Evolutionary conservation across 2,329 filamentous ascomycete genomes (phyloP).

Genomic region (Akanthomyces muscarius): DNA sequence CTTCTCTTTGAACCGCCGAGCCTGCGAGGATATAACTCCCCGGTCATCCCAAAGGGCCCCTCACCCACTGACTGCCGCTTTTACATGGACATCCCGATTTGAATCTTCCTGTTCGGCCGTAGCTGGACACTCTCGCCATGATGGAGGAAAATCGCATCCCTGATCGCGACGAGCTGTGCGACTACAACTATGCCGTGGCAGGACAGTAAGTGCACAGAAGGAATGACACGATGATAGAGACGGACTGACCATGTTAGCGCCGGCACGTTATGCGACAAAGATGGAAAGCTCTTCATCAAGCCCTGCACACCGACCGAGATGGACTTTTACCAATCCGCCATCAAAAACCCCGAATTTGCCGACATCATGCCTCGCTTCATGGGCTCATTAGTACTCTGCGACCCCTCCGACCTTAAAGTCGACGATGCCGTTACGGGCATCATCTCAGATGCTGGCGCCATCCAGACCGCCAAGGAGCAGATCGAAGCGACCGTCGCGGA

Average conservation of each 20-base stretch:
- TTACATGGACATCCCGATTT: not conserved
- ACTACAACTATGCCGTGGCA: constrained; percentile 73
- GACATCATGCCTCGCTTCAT: constrained; percentile 81
- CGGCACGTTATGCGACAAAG: constrained; percentile 78
- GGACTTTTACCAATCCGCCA: constrained; percentile 78
- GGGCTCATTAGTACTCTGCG: constrained; percentile 70
- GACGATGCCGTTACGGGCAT: constrained; percentile 45
- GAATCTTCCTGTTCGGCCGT: not conserved
- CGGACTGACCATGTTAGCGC: constrained; percentile 53
- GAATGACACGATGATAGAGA: not conserved
- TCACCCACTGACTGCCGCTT: not conserved
- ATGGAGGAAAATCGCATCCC: constrained; percentile 41
- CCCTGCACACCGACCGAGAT: constrained; percentile 85
- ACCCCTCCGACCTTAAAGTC: constrained; percentile 46
- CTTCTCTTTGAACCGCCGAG: not conserved
- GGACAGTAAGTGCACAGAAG: constrained; percentile 63
- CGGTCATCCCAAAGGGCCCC: not conserved
- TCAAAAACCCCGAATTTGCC: constrained; percentile 66
- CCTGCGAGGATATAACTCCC: not conserved
- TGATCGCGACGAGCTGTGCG: constrained; percentile 57
- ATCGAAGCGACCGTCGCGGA: constrained; percentile 32
- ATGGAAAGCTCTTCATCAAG: constrained; percentile 87
- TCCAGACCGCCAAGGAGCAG: constrained; percentile 32
- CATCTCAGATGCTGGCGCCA: constrained; percentile 35
- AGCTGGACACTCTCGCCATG: constrained; percentile 16